Base-by-base conservation (phyloP, 306 rosid genomes). In the Rosa rugosa region DNA sequence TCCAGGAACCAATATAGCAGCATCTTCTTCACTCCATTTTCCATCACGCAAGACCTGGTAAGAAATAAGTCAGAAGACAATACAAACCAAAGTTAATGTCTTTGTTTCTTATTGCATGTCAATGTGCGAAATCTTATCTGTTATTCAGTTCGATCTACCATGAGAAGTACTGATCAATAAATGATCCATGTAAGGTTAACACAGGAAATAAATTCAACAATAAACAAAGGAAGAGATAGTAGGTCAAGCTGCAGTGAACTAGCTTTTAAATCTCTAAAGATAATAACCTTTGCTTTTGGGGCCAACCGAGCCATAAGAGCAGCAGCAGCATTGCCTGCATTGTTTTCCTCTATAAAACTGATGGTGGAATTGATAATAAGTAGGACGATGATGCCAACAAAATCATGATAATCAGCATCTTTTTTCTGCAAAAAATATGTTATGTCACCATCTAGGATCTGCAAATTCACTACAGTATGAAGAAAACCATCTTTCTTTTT, bases 281-380 rank as follows among this genome's bases (percentile, higher is more conserved):
- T 62, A 72, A 56, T 2, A 36, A 88, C 94, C 94, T 89, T 91
- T 56, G 94, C 89, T 84, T 91, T 88, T 25, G 94, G 94, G 25
- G 90, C 90, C 75, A 87, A 80, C 49, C 88, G 88, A 36, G 90
- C 90, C 88, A 87, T 87, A 45, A 87, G 90, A 66, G 97, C 91
- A 2, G 94, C 88, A 12, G 97, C 97, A 69, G 97, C 97, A 82
- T 91, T 89, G 25, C 97, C 94, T 77, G 97, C 94, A 56, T 91
- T 91, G 73, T 91, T 91, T 81, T 91, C 97, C 87, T 91, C 97
- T 27, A 88, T 79, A 77, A 89, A 91, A 87, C 92, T 91, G 53
- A 91, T 88, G 86, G 94, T 89, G 23, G 97, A 89, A 79, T 91
- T 91, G 72, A 91, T 81, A 38, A 91, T 3, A 22, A 91, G 90